Conservation (phyloP, 768 basidiomycete genomes). For the Hebeloma cylindrosporum region DNA sequence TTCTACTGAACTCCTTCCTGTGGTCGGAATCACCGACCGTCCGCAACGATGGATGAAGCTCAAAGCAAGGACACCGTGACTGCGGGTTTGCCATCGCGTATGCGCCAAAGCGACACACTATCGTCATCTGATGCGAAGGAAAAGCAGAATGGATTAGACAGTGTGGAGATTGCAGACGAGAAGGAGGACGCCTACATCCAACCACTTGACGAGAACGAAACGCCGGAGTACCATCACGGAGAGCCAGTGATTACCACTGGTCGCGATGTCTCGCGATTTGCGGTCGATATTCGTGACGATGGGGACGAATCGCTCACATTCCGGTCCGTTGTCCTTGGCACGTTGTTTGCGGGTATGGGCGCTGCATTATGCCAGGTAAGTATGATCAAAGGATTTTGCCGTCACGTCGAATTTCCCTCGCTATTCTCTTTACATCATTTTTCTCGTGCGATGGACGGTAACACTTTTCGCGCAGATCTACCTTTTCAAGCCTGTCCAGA, state of each 20-base stretch:
- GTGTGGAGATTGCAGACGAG: conserved; percentile 21
- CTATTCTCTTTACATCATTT: conserved; percentile 1
- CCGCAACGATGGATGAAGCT: conserved; percentile 9
- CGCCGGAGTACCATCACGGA: conserved; percentile 34
- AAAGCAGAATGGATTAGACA: conserved; percentile 15
- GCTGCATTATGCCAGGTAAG: conserved; percentile 57
- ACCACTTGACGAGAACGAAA: conserved; percentile 23
- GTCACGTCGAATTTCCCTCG: neutral
- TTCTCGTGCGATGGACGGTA: neutral
- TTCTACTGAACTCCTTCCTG: neutral
- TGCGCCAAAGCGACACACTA: conserved; percentile 8
- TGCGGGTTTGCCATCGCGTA: conserved; percentile 12
- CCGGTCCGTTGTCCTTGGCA: conserved; percentile 55
- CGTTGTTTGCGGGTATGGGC: conserved; percentile 54
- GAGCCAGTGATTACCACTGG: conserved; percentile 47
- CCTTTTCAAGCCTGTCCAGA: conserved; percentile 56
- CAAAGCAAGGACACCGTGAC: conserved; percentile 11
- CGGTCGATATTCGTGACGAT: conserved; percentile 59
- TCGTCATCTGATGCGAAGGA: conserved; percentile 14
- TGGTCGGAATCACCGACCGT: conserved; percentile 1
- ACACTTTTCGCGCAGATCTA: conserved; percentile 44
- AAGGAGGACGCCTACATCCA: conserved; percentile 12
- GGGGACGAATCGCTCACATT: conserved; percentile 56
- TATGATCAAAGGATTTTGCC: too few species aligned
- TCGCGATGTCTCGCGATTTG: conserved; percentile 51